Evolutionary conservation across 208 protist genomes (phyloP), one percentile per base, ranked within the genome.

Genomic region (Crithidia sp.): DNA sequence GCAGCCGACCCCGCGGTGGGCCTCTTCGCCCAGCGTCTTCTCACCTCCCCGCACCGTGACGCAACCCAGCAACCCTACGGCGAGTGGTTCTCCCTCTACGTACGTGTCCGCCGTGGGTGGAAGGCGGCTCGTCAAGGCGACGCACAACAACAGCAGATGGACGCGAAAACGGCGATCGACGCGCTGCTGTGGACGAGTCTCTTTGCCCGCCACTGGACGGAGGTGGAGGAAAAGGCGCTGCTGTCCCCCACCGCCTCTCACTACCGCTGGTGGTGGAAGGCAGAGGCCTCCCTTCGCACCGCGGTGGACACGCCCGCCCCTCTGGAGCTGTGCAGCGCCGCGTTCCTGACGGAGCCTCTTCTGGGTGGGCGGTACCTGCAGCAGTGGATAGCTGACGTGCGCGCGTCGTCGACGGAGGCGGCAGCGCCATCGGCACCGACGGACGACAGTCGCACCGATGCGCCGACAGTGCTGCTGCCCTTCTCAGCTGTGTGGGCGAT

Each of bases 81-180:
- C 8, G 76, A 92, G 39, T 94, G 86, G 87, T 87, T 95, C 61
- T 49, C 71, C 16, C 72, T 91, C 45, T 95, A 92, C 71, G 83
- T 93, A 19, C 59, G 75, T 12, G 37, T 66, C 14, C 67, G 82
- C 45, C 81, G 84, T 41, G 55, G 58, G n/a, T 62, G 58, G 64
- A 71, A 63, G 41, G 47, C 67, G 14, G 53, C 28, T 28, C 0
- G 28, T 28, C 28, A 28, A 28, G 28, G 28, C 28, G 28, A 28
- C 28, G 28, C 28, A 1, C 39, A 28, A 56, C n/a, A 37, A 19
- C 16, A 57, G 59, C 58, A 56, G 19, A 39, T 55, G 13, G 13
- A 67, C 45, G 65, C 61, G 36, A 75, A 77, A 44, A 53, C 19
- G n/a, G 13, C 36, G 2, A 57, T 92, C 28, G 74, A 94, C 77